Percentiles rank a stretch among this genome's conserved stretches.
Conservation (phyloP, 352 stramenopile species). For the Globisporangium echinulatum region DNA sequence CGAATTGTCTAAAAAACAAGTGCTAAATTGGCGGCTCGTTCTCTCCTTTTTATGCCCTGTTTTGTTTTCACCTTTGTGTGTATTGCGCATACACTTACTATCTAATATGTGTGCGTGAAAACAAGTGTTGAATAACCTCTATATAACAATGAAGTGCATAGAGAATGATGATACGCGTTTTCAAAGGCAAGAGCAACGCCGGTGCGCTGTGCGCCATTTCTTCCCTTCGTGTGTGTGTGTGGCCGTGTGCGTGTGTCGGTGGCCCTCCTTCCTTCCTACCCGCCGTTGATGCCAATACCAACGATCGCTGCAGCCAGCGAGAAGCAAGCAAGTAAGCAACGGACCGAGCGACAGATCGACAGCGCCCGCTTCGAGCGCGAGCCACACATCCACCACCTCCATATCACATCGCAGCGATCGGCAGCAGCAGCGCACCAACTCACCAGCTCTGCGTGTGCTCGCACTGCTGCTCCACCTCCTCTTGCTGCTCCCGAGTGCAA, state of each 20-base stretch:
- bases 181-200: neutral
- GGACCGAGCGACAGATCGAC: neutral
- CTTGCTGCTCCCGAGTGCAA: neutral
- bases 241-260: neutral
- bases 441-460: neutral
- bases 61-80: too few relatives aligned
- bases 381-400: neutral
- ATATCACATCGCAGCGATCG: neutral
- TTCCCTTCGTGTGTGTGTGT: neutral
- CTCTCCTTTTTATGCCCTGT: neutral
- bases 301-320: neutral
- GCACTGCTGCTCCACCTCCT: neutral
- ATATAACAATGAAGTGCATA: too few relatives aligned
- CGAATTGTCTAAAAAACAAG: neutral
- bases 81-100: too few relatives aligned
- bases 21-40: neutral
- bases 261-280: conserved; percentile 1
- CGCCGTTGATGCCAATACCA: neutral
- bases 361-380: neutral
- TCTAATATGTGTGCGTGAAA: too few relatives aligned
- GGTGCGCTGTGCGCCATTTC: neutral
- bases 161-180: too few relatives aligned
- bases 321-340: neutral
- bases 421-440: neutral
- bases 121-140: too few relatives aligned